Conservation (phyloP, 495 filamentous ascomycete species). For the Penicillium paradoxum region DNA sequence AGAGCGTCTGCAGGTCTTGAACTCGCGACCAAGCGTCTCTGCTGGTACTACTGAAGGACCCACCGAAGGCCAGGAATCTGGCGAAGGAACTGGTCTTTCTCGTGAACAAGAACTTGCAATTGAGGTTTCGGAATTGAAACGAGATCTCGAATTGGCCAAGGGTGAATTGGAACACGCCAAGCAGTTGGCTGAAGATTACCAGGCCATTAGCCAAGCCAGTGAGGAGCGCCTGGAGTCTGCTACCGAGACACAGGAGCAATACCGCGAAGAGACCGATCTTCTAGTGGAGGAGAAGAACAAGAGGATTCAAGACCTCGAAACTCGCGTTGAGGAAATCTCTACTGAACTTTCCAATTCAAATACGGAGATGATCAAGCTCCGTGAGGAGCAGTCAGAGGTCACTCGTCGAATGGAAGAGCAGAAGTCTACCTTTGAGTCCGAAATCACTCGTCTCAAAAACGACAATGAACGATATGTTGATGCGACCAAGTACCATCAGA, state of each 20-base stretch:
- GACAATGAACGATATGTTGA: conserved; percentile 75
- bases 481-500: conserved; percentile 74
- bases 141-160: conserved; percentile 68
- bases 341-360: conserved; percentile 75
- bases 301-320: conserved; percentile 71
- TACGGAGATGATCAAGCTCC: conserved; percentile 68
- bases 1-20: conserved; percentile 74
- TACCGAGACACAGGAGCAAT: conserved; percentile 78
- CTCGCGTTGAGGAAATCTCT: conserved; percentile 74
- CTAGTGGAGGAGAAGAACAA: conserved; percentile 67
- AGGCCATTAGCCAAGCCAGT: conserved; percentile 77
- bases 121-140: conserved; percentile 77
- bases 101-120: conserved; percentile 82
- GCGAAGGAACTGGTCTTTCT: conserved; percentile 50
- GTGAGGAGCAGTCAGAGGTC: conserved; percentile 70
- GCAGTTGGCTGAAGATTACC: conserved; percentile 78
- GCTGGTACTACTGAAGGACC: conserved; percentile 32
- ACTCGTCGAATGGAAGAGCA: conserved; percentile 73
- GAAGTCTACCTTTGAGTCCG: conserved; percentile 63
- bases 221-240: conserved; percentile 82
- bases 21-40: conserved; percentile 61
- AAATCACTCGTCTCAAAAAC: conserved; percentile 78
- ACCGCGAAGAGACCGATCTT: conserved; percentile 75
- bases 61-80: conserved; percentile 31
- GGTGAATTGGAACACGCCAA: conserved; percentile 74